A percentile compares a stretch with the other conserved stretches of the same genome.
phyloP scores from a whole-genome alignment of 208 protist species.

The Leptomonas seymouri region DNA sequence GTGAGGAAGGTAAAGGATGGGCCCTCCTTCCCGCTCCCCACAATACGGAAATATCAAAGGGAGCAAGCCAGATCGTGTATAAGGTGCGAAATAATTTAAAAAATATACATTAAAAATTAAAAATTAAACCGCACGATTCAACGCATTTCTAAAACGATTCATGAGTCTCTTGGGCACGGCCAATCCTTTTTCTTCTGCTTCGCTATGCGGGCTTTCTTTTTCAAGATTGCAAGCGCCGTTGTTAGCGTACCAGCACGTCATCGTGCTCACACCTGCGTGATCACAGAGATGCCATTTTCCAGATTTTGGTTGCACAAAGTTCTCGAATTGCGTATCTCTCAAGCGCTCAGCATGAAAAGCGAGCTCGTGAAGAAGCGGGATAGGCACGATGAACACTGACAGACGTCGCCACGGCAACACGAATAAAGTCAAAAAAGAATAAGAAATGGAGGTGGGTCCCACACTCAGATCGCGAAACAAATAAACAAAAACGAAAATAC shows the following conservation, averaged over 20 bases:
- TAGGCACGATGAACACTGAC: background rate
- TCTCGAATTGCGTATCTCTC: no score
- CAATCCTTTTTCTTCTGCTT: background rate
- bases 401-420: background rate
- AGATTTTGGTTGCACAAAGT: no score
- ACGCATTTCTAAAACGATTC: slow-evolving; percentile 14
- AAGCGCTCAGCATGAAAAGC: no score
- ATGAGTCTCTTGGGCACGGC: slow-evolving; percentile 12
- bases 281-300: no score
- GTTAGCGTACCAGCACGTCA: background rate
- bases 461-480: slow-evolving; percentile 5
- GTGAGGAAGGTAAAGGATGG: background rate
- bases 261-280: no score
- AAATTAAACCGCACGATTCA: slow-evolving; percentile 19
- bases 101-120: slow-evolving; percentile 11
- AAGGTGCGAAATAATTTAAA: slow-evolving; percentile 5
- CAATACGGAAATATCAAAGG: background rate
- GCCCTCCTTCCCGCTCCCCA: background rate
- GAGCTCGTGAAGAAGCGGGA: background rate
- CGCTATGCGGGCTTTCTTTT: background rate
- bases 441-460: background rate
- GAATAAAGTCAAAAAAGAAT: background rate
- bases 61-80: slow-evolving; percentile 4
- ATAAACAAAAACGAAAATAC: background rate
- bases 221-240: background rate